A percentile compares a stretch with the other conserved stretches of the same genome.
Evolutionary conservation across 1,284 basidiomycete genomes (phyloP).

Genomic region (Cryptococcus sp.): DNA sequence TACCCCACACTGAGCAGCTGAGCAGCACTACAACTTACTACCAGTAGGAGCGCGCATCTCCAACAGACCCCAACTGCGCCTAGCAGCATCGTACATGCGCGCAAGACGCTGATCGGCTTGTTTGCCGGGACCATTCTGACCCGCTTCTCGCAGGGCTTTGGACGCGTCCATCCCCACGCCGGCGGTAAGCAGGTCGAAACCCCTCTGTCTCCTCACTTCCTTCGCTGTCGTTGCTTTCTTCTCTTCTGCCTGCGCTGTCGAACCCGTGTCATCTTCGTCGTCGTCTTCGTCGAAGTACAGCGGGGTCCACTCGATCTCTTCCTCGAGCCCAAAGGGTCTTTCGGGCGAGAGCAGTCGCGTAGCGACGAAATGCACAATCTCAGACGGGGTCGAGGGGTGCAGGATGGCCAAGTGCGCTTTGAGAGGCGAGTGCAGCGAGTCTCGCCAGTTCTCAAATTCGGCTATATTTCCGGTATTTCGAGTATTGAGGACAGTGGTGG

Average conservation of each 20-base stretch:
- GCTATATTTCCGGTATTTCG: too few species aligned
- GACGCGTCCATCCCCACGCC: constrained; percentile 33
- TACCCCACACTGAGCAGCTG: too few species aligned
- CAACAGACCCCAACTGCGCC: constrained; percentile 27
- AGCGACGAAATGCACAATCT: constrained; percentile 33
- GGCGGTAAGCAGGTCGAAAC: constrained; percentile 25
- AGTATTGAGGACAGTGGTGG: constrained; percentile 1
- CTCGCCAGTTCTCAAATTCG: neutral
- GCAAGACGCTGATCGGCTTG: constrained; percentile 30
- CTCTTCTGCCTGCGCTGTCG: neutral
- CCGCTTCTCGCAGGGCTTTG: constrained; percentile 16
- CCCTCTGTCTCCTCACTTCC: neutral
- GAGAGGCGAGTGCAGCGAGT: constrained; percentile 30
- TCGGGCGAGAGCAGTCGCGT: constrained; percentile 35
- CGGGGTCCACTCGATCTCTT: neutral
- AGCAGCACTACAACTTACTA: neutral
- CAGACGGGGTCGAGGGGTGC: constrained; percentile 27
- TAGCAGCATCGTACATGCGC: constrained; percentile 35
- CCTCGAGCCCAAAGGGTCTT: constrained; percentile 16
- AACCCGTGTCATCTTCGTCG: too few species aligned
- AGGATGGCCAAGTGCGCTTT: constrained; percentile 26
- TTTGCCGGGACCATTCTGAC: constrained; percentile 21
- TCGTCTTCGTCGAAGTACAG: neutral
- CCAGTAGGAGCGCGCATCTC: constrained; percentile 16
- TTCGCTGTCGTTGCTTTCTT: neutral